phyloP scores from a whole-genome alignment of 2,329 filamentous ascomycete species.

The Ophiognomonia clavigignenti-juglandacearum region DNA sequence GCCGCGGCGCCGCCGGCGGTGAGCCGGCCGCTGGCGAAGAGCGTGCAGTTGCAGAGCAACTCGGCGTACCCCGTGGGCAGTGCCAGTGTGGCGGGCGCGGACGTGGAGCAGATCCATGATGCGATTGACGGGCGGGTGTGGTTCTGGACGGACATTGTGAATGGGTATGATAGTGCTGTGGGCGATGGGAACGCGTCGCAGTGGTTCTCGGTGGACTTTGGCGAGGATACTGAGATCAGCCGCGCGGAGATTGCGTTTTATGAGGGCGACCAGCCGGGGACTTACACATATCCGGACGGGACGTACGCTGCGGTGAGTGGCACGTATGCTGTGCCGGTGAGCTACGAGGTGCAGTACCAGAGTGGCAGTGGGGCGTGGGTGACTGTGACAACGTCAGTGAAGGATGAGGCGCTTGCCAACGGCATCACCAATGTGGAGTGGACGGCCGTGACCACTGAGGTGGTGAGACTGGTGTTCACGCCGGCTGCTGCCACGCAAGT shows the following conservation, averaged over 20 bases:
- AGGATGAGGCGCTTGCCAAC: conserved; percentile 25
- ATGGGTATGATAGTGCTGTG: conserved; percentile 31
- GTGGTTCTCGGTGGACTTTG: conserved; percentile 34
- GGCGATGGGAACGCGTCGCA: conserved; percentile 23
- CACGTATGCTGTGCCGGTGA: conserved; percentile 22
- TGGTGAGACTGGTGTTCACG: conserved; percentile 28
- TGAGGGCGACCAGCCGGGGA: conserved; percentile 21
- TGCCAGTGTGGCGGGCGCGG: conserved; percentile 23
- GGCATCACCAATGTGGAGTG: conserved; percentile 30
- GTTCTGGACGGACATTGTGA: conserved; percentile 33
- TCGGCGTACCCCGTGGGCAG: conserved; percentile 27
- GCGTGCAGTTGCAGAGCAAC: conserved; percentile 26
- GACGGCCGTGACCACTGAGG: conserved; percentile 20
- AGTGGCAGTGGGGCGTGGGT: conserved; percentile 22
- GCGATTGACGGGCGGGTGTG: conserved; percentile 34
- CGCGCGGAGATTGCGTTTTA: conserved; percentile 34
- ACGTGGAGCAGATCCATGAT: conserved; percentile 25
- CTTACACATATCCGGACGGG: conserved; percentile 10
- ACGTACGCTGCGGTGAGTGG: conserved; percentile 6
- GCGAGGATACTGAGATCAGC: conserved; percentile 20
- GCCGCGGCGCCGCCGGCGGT: conserved; percentile 22
- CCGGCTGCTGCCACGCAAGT: conserved; percentile 27
- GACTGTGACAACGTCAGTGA: conserved; percentile 21
- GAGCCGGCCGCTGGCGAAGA: conserved; percentile 28
- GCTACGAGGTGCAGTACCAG: conserved; percentile 25